phyloP scores from a whole-genome alignment of 129 eudicot species.

The Pulicaria dysenterica region DNA sequence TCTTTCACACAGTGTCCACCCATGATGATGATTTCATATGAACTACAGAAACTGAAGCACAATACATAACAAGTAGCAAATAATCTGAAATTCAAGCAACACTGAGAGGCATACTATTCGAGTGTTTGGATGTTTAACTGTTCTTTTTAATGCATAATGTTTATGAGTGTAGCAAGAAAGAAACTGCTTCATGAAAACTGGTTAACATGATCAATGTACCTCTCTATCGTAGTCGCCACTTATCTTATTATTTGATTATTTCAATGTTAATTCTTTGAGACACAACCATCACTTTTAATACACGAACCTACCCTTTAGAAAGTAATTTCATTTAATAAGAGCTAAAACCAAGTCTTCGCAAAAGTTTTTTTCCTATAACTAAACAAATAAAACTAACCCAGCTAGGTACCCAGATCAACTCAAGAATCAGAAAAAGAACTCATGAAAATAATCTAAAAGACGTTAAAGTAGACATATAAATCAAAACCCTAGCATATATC shows the following conservation, averaged over 20 bases:
- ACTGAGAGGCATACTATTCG: neutral
- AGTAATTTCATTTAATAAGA: conserved; percentile 11
- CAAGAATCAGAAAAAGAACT: neutral
- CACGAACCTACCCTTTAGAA: neutral
- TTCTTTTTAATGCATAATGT: neutral
- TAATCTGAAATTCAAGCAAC: conserved; percentile 17
- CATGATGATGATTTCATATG: neutral
- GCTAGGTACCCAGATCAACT: conserved; percentile 5
- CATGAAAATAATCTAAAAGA: conserved; percentile 8
- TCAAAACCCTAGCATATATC: conserved; percentile 15
- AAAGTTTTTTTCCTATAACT: neutral
- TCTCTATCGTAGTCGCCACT: neutral
- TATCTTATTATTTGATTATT: no score
- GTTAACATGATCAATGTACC: conserved; percentile 5
- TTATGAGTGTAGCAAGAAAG: neutral
- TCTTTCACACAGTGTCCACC: neutral
- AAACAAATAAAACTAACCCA: neutral
- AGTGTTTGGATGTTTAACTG: neutral
- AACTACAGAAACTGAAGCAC: neutral
- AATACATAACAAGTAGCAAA: neutral
- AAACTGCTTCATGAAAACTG: neutral
- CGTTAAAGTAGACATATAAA: conserved; percentile 5
- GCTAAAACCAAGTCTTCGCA: conserved; percentile 15
- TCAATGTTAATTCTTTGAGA: neutral
- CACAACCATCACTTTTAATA: neutral